Base-by-base conservation (phyloP, 108 stramenopile genomes). In the Aurantiochytrium sp. region DNA sequence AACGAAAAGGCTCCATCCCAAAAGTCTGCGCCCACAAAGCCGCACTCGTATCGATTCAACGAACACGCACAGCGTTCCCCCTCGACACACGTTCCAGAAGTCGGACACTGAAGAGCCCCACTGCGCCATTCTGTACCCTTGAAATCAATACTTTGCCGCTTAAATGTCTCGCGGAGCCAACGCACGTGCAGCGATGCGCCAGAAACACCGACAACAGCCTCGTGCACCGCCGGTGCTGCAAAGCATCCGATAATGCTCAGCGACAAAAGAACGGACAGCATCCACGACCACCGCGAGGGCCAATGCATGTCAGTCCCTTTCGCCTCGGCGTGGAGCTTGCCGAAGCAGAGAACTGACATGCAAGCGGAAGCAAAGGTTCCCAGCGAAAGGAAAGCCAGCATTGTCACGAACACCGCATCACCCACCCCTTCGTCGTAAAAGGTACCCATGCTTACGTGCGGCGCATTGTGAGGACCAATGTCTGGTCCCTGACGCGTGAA, bases 1-100 rank as follows among this genome's bases (percentile, higher is more conserved):
- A 83, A 12, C 45, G 76, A 83, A 45, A 83, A 83, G 10, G 76
- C 76, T 0, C 76, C 76, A 35, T 83, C 76, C 76, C 76, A 83
- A 23, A 53, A 83, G 49, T 83, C 76, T 12, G 76, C 51, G 45
- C 76, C 76, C 10, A 21, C 10, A 45, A 83, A 53, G 45, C 45
- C 76, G 49, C 49, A 83, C 49, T 43, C 51, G 76, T 47, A 53
- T 12, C 51, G 49, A n/a, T 25, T 28, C 76, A 12, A 16, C 18
- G 51, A 45, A 35, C 51, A 53, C 6, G 45, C 49, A 12, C 49
- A 53, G 28, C 43, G 6, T 8, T 8, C 12, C 43, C 25, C 76
- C 4, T 12, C 49, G n/a, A 23, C 4, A 35, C 76, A 83, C 18
- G 51, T 2, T 12, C 76, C 76, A 6, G 76, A 53, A 0, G 45